These are phyloP conservation scores for Podaxis pistillaris DNA, from an alignment of 768 basidiomycete genomes.

Conservation along the genomic window DNA sequence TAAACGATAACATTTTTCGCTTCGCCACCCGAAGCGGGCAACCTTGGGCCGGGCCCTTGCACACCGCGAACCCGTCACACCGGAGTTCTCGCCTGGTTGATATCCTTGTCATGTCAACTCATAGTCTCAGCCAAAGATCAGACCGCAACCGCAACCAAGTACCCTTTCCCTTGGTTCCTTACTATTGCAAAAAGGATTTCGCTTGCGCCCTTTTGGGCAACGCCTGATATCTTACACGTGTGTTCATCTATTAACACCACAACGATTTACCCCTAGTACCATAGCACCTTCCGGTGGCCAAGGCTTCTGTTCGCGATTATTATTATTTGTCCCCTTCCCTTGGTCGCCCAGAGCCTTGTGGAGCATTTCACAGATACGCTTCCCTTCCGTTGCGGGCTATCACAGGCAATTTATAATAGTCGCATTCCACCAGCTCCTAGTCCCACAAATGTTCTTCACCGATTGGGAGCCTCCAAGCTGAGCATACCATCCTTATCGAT, in stretches of 20 bases:
- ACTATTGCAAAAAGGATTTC: constrained; percentile 6
- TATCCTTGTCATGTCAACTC: constrained; percentile 14
- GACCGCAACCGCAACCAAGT: constrained; percentile 12
- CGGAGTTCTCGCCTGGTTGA: constrained; percentile 6
- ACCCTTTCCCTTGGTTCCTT: constrained; percentile 2
- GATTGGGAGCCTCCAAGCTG: constrained; percentile 5
- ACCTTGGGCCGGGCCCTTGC: neutral
- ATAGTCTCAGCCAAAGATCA: neutral
- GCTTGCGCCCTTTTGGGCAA: constrained; percentile 11
- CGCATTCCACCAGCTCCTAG: constrained; percentile 6
- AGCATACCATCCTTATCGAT: constrained; percentile 6
- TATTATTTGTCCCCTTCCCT: constrained; percentile 1
- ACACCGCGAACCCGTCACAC: neutral
- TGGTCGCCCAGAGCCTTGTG: neutral
- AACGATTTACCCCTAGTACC: constrained; percentile 1
- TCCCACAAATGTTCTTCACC: constrained; percentile 14
- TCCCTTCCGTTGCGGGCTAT: constrained; percentile 12
- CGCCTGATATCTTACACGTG: constrained; percentile 5
- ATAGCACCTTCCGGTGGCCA: constrained; percentile 13
- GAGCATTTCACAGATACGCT: constrained; percentile 9
- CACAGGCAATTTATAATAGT: constrained; percentile 13
- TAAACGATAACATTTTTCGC: neutral
- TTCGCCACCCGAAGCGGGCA: constrained; percentile 4
- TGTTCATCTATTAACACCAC: constrained; percentile 9
- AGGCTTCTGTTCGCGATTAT: constrained; percentile 11